These are phyloP conservation scores for Sugiyamaella smithiae DNA, from an alignment of 805 yeast genomes.

Conservation along the genomic window DNA sequence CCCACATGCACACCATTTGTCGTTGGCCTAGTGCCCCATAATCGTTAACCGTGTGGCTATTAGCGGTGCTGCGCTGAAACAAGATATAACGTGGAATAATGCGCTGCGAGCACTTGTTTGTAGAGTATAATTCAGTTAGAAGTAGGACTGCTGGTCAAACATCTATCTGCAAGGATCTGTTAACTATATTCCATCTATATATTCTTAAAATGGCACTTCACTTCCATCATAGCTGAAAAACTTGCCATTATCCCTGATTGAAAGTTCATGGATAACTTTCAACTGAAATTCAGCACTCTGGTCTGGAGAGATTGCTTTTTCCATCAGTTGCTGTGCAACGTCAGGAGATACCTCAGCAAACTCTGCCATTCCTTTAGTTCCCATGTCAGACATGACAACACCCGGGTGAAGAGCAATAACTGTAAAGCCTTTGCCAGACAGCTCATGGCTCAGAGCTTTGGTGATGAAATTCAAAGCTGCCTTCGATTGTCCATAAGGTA, in stretches of 20 bases:
- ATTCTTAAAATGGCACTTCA: too few species aligned
- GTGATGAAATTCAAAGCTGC: slow-evolving; percentile 6
- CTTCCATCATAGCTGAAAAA: slow-evolving; percentile 15
- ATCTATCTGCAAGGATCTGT: too few species aligned
- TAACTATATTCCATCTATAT: too few species aligned
- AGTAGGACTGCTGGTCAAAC: too few species aligned
- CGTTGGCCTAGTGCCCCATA: too few species aligned
- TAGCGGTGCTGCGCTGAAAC: too few species aligned
- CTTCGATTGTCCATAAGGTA: neutral
- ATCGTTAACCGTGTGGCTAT: too few species aligned
- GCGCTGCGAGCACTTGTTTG: too few species aligned
- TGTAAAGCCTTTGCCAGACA: neutral
- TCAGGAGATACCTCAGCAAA: slow-evolving; percentile 6
- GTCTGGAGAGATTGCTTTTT: slow-evolving; percentile 23
- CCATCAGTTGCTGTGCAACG: slow-evolving; percentile 4
- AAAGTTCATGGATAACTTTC: slow-evolving; percentile 24
- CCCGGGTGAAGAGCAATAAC: slow-evolving; percentile 1
- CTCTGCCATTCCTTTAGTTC: slow-evolving; percentile 10
- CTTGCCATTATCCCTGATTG: slow-evolving; percentile 28
- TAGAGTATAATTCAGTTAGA: too few species aligned
- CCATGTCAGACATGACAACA: slow-evolving; percentile 24
- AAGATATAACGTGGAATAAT: too few species aligned
- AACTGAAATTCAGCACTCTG: slow-evolving; percentile 26
- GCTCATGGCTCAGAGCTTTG: slow-evolving; percentile 1
- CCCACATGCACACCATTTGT: too few species aligned